phyloP scores from a whole-genome alignment of 495 filamentous ascomycete genomes.

The Glonium stellatum region DNA sequence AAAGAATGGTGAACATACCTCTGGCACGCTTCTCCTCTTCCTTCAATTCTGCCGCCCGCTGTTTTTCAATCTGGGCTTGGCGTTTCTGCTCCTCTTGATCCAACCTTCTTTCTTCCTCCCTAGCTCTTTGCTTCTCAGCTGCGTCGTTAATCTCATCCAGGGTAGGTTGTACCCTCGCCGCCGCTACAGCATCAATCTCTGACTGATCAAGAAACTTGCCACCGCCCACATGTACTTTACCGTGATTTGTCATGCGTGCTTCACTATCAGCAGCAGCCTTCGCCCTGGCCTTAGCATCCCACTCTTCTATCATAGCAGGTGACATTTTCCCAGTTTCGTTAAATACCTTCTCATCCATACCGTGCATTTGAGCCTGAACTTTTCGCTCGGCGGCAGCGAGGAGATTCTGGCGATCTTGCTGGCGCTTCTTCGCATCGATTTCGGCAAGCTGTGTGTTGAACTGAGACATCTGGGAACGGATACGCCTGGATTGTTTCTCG shows the following conservation, averaged over 20 bases:
- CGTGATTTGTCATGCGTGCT: conserved; percentile 46
- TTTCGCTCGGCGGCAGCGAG: conserved; percentile 77
- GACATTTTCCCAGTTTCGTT: conserved; percentile 69
- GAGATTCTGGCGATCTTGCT: conserved; percentile 62
- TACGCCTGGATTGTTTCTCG: conserved; percentile 59
- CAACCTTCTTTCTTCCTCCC: conserved; percentile 50
- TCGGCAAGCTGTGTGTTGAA: conserved; percentile 60
- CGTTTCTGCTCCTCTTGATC: conserved; percentile 48
- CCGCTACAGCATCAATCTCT: conserved; percentile 75
- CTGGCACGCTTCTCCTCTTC: conserved; percentile 46
- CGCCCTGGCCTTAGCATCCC: conserved; percentile 67
- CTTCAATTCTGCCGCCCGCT: conserved; percentile 50
- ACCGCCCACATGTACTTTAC: conserved; percentile 72
- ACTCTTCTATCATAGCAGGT: conserved; percentile 61
- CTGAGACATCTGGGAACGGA: conserved; percentile 71
- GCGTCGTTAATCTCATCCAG: conserved; percentile 82
- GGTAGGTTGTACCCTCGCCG: conserved; percentile 72
- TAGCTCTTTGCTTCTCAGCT: conserved; percentile 58
- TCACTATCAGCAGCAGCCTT: conserved; percentile 61
- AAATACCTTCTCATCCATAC: conserved; percentile 73
- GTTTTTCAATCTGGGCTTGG: conserved; percentile 41
- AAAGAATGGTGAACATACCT: conserved; percentile 37
- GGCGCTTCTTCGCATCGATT: conserved; percentile 69
- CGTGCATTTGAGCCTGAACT: conserved; percentile 66
- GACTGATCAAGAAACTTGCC: conserved; percentile 71